Base-by-base conservation (phyloP, 2,329 filamentous ascomycete genomes). In the Penicillium freii region DNA sequence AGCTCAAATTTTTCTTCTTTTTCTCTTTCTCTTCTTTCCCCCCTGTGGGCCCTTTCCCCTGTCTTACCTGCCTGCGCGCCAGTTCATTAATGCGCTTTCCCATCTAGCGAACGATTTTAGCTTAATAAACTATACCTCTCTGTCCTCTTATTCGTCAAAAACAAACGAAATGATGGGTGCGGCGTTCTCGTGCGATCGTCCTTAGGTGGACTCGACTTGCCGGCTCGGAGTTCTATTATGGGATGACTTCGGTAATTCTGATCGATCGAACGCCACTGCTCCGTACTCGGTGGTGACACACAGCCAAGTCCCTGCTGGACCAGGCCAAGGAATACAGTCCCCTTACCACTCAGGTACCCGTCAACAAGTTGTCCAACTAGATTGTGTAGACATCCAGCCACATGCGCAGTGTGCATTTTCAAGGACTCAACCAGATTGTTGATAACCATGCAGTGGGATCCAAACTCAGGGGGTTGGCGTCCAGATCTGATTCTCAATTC, bases 241-340 rank as follows among this genome's bases (percentile, higher is more conserved):
- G 33, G 25, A 19, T n/a, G 11, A 36, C n/a, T 29, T 36, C 7
- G 25, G 34, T 7, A 34, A 36, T 51, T 52, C 40, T 53, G 55
- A 57, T 54, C 44, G 51, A 54, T 57, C 55, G 11, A 40, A 34
- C 51, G 55, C 55, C 55, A 54, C 55, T 44, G 29, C 29, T 31
- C 29, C 29, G 29, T 31, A 21, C 5, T 38, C 21, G 40, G 13
- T 10, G 19, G 40, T 47, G 54, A 53, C 40, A 47, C 42, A 42
- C 42, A 47, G 49, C 43, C 50, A 36, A 47, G 36, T 56, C 49
- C n/a, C n/a, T n/a, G 2, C 29, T 34, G 5, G 21, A 21, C 34
- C 21, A 42, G 44, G 34, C 25, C 39, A 45, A 42, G 42, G 29
- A 25, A 19, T 11, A 13, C 5, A 33, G 29, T 43, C 39, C 17